Evolutionary conservation across 805 yeast genomes (phyloP).

Genomic region (Danielozyma ontarioensis): DNA sequence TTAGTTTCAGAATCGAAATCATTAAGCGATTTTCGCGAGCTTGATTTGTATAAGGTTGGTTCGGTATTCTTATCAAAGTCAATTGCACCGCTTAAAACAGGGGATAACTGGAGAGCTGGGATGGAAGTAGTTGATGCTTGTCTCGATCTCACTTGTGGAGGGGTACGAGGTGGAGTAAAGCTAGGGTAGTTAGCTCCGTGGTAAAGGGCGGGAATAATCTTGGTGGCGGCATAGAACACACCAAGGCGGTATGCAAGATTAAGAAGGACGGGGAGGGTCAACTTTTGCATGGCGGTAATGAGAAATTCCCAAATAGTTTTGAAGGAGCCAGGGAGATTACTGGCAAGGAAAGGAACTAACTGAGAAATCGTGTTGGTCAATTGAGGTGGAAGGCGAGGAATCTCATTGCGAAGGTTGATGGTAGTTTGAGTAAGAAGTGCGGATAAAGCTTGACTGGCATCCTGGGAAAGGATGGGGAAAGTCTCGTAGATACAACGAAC

Average conservation of each 20-base stretch:
- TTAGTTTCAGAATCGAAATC: background rate
- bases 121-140: constrained; percentile 26
- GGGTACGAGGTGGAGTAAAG: constrained; percentile 35
- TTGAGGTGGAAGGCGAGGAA: constrained; percentile 33
- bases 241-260: constrained; percentile 81
- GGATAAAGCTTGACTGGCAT: constrained; percentile 29
- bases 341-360: constrained; percentile 42
- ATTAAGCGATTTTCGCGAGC: background rate
- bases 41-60: background rate
- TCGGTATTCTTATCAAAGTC: background rate
- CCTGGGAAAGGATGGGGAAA: constrained; percentile 77
- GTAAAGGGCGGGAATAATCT: constrained; percentile 79
- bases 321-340: constrained; percentile 49
- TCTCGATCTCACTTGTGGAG: constrained; percentile 29
- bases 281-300: constrained; percentile 48
- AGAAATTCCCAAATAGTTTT: constrained; percentile 52
- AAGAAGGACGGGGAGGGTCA: constrained; percentile 75
- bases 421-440: constrained; percentile 30
- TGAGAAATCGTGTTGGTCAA: constrained; percentile 19
- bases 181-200: constrained; percentile 31
- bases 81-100: constrained; percentile 1
- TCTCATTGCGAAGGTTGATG: constrained; percentile 25
- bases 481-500: constrained; percentile 91
- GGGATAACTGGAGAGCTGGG: constrained; percentile 5
- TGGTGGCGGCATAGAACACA: constrained; percentile 87